Base-by-base conservation (phyloP, 352 stramenopile species). In the Globisporangium lucens region DNA sequence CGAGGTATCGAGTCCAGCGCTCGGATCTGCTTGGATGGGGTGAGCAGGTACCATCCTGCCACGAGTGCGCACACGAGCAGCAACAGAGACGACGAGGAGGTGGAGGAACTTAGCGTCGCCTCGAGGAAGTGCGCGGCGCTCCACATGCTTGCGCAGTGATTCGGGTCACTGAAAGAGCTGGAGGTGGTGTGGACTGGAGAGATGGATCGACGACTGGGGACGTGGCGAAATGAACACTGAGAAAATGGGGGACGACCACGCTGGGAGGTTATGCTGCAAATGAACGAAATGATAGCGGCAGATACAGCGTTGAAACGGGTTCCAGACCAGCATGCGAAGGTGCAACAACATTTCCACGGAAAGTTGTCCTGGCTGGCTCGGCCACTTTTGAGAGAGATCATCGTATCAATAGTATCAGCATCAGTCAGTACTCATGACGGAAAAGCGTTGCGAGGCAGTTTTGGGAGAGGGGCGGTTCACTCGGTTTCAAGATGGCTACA, bases 1-100 rank as follows among this genome's bases (percentile, higher is more conserved):
- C 76, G 75, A 12, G 74, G 59, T 13, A 85, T 70, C 20, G 62
- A 55, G 8, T 27, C 52, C 15, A 84, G 38, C 2, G 71, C 73
- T 51, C 68, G 71, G 6, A 63, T 8, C 51, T 78, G 75, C 53
- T 72, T 69, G 35, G 53, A 75, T 2, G 71, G 73, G 33, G 61
- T 53, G 43, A 74, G 13, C 30, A 71, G 61, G 4, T 70, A 69
- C 68, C 75, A 72, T 24, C 65, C 65, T n/a, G 59, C 38, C 0
- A 47, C 52, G 24, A 70, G 47, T 10, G 49, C 49, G 17, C 65
- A 52, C 15, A 66, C 15, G 10, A 85, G 60, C 20, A 74, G 43
- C 38, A 67, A 53, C 12, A 70, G 61, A 1, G 73, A 66, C 2
- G 70, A 65, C 29, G 41, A 36, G 1, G 65, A 65, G 4, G 41